Evolutionary conservation across 2,329 filamentous ascomycete species (phyloP).

Genomic region (Colletotrichum orchidophilum): DNA sequence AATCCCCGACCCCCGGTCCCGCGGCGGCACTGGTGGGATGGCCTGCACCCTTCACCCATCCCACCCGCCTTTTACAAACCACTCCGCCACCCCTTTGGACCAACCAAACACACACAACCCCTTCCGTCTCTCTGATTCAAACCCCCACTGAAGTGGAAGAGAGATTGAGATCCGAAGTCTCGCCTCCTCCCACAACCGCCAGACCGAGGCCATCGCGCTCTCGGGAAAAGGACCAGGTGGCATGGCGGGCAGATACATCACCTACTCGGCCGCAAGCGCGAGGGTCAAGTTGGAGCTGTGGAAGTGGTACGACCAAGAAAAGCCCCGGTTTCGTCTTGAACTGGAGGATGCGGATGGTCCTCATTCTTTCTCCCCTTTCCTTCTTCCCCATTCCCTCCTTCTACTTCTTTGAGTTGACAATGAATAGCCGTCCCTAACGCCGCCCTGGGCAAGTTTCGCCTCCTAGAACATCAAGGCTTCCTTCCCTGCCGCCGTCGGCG

Average conservation of each 20-base stretch:
- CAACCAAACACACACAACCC: background rate
- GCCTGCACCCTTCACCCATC: background rate
- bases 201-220: slow-evolving; percentile 43
- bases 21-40: background rate
- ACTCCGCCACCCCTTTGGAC: background rate
- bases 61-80: background rate
- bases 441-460: slow-evolving; percentile 39
- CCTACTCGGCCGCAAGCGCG: slow-evolving; percentile 50
- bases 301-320: slow-evolving; percentile 46
- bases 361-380: background rate
- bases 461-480: slow-evolving; percentile 34
- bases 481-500: slow-evolving; percentile 36
- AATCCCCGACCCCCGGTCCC: background rate
- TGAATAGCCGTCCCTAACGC: slow-evolving; percentile 39
- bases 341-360: background rate
- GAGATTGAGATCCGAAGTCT: too few species aligned
- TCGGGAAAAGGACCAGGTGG: slow-evolving; percentile 42
- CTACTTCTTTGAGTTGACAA: background rate
- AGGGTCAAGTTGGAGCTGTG: slow-evolving; percentile 48
- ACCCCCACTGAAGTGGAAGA: too few species aligned
- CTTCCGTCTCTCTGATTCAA: too few species aligned
- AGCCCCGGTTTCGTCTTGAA: slow-evolving; percentile 44
- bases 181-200: slow-evolving; percentile 53
- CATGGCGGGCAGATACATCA: slow-evolving; percentile 35
- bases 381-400: background rate